Conservation (phyloP, 495 filamentous ascomycete species). For the Aspergillus ellipticus region DNA sequence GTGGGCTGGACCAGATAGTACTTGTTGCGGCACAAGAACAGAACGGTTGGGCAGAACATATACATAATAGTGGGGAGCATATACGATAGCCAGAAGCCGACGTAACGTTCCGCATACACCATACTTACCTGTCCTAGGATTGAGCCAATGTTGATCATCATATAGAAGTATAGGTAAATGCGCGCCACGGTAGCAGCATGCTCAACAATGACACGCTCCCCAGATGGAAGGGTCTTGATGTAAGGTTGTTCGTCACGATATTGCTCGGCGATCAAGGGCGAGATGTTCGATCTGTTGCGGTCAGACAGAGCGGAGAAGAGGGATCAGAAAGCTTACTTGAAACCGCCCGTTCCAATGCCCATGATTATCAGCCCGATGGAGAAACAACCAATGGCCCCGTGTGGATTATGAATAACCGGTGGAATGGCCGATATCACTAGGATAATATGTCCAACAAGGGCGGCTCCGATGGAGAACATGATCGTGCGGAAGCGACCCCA, state of each 20-base stretch:
- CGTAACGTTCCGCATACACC: slow-evolving; percentile 67
- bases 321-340: slow-evolving; percentile 52
- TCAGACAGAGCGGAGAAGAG: background rate
- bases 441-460: slow-evolving; percentile 60
- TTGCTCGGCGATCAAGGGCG: slow-evolving; percentile 52
- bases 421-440: slow-evolving; percentile 60
- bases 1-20: slow-evolving; percentile 57
- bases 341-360: slow-evolving; percentile 49
- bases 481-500: slow-evolving; percentile 68
- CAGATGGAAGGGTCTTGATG: slow-evolving; percentile 44
- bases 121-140: slow-evolving; percentile 47
- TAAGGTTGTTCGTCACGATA: slow-evolving; percentile 41
- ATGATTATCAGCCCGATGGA: slow-evolving; percentile 58
- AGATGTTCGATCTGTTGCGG: slow-evolving; percentile 54
- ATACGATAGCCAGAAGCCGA: slow-evolving; percentile 71
- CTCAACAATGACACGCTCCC: slow-evolving; percentile 67
- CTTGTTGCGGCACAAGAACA: slow-evolving; percentile 56
- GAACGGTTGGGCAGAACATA: slow-evolving; percentile 57
- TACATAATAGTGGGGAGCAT: slow-evolving; percentile 56
- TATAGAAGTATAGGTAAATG: slow-evolving; percentile 42
- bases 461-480: slow-evolving; percentile 50
- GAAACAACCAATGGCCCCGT: slow-evolving; percentile 54
- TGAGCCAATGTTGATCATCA: slow-evolving; percentile 67
- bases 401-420: slow-evolving; percentile 49
- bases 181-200: slow-evolving; percentile 54